Conservation (phyloP, 306 rosid species). For the Medicago lupulina region DNA sequence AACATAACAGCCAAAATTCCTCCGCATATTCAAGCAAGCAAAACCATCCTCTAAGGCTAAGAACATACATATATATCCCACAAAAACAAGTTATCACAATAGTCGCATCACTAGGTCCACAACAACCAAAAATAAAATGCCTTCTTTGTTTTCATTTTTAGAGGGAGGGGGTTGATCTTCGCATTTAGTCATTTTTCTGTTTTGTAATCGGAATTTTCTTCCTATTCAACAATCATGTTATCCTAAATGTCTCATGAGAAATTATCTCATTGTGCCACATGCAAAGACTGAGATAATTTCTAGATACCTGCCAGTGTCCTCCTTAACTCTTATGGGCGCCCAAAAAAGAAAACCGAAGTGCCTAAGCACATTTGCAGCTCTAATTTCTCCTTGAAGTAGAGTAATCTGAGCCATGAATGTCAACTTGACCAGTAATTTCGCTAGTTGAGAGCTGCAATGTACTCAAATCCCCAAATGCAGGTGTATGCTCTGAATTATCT, state of each 20-base stretch:
- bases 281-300: conserved; percentile 44
- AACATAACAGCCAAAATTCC: conserved; percentile 53
- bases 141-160: conserved; percentile 11
- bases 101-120: conserved; percentile 50
- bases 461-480: conserved; percentile 36
- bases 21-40: conserved; percentile 41
- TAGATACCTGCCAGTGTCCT: conserved; percentile 39
- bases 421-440: conserved; percentile 48
- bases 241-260: conserved; percentile 44
- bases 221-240: conserved; percentile 41
- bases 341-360: conserved; percentile 33
- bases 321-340: conserved; percentile 21
- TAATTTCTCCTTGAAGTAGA: conserved; percentile 61
- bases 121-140: conserved; percentile 4
- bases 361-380: conserved; percentile 49
- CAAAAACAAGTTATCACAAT: conserved; percentile 45
- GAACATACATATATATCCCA: conserved; percentile 43
- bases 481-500: conserved; percentile 41
- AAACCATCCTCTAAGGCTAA: conserved; percentile 46
- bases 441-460: conserved; percentile 43
- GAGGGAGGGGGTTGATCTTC: not conserved
- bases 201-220: conserved; percentile 43
- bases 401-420: conserved; percentile 50
- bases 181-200: conserved; percentile 33
- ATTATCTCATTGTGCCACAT: conserved; percentile 47